Evolutionary conservation across 805 yeast genomes (phyloP), one percentile per base, ranked within the genome.

Genomic region (Zygosaccharomyces bailii): DNA sequence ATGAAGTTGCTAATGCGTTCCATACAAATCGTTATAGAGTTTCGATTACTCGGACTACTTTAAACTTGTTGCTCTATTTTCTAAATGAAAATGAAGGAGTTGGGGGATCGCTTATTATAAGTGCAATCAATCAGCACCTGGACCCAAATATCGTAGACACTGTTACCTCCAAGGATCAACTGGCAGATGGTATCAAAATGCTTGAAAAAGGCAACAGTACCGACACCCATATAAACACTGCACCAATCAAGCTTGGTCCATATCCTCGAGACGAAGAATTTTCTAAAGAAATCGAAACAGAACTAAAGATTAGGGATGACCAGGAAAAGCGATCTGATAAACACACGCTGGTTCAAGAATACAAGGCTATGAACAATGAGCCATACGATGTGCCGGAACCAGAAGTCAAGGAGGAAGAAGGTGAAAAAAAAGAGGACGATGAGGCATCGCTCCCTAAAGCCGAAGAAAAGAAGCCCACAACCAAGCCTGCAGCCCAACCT

Each of bases 11-110:
- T 1, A 79, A 78, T 54, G 77, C 83, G 5, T 91, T 83, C 67
- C 71, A 84, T 51, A 69, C 74, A 29, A 80, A 84, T 68, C 84
- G 85, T 60, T 93, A 88, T 66, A 73, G 78, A 43, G 72, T 91
- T 6, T 76, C 78, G 34, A 80, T 91, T 36, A 84, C 96, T 10
- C 82, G 86, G 51, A 89, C 96, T 1, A 80, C 95, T 4, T 74
- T 91, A 59, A 93, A 89, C 61, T 69, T 91, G 54, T 74, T 93
- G 51, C 71, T 93, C 43, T 86, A 87, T 61, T 91, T 89, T 55
- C 67, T 93, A 43, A 95, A 88, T 61, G 97, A 91, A 59, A 87
- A 89, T 61, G 97, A 89, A 65, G 84, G 84, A 7, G 82, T 82
- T 43, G 98, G 98, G 34, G 98, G 98, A 2, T 84, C 90, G 2